phyloP scores from a whole-genome alignment of 495 filamentous ascomycete genomes.

The Penicillium samsonianum region DNA sequence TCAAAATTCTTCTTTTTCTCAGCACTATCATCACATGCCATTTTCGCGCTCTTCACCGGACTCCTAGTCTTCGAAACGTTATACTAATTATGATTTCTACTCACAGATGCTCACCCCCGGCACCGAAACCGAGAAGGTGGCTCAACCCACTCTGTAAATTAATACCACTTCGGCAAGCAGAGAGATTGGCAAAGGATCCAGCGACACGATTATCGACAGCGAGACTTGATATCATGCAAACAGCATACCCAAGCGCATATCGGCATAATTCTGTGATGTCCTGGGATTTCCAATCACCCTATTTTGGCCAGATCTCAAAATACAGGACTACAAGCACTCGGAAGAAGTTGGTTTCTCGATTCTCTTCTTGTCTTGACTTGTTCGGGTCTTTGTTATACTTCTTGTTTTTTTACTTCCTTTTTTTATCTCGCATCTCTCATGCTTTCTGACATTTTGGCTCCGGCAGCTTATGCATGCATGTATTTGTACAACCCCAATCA shows the following conservation, averaged over 20 bases:
- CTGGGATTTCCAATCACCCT: slow-evolving; percentile 1
- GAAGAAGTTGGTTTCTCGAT: background rate
- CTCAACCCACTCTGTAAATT: slow-evolving; percentile 47
- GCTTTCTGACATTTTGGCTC: slow-evolving; percentile 35
- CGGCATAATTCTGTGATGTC: background rate
- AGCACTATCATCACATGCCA: background rate
- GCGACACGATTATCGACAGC: slow-evolving; percentile 9
- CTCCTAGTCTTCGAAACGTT: background rate
- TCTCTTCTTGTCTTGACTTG: slow-evolving; percentile 1
- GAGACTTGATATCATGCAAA: slow-evolving; percentile 1
- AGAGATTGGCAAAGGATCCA: slow-evolving; percentile 14
- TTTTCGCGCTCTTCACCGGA: background rate
- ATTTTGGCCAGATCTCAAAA: slow-evolving; percentile 1
- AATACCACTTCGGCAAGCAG: slow-evolving; percentile 26
- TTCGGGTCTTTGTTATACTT: slow-evolving; percentile 14
- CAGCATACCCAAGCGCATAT: background rate
- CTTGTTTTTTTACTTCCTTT: slow-evolving; percentile 22
- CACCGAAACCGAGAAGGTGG: slow-evolving; percentile 33
- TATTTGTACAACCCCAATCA: slow-evolving; percentile 46
- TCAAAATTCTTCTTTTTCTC: background rate
- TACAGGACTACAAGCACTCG: background rate
- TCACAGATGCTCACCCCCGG: slow-evolving; percentile 52
- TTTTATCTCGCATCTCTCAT: slow-evolving; percentile 28
- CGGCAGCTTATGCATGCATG: slow-evolving; percentile 47
- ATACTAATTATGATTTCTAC: slow-evolving; percentile 17